Base-by-base conservation (phyloP, 257 asterid species). In the Thymus mandschuricus region DNA sequence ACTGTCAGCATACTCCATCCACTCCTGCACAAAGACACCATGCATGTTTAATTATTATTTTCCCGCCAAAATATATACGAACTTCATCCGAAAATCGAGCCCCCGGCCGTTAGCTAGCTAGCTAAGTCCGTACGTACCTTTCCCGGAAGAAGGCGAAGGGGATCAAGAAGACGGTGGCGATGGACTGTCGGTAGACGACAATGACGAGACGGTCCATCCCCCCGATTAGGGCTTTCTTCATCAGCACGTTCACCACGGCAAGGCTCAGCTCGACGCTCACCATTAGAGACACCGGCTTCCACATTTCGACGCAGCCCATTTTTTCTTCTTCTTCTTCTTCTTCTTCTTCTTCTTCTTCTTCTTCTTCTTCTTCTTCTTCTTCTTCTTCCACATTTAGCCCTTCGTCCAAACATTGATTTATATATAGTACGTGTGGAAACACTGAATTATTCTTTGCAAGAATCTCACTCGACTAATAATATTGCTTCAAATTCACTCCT, bases 71-170 rank as follows among this genome's bases (percentile, higher is more conserved):
- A 15, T 12, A 6, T 2, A 6, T 1, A 12, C 29, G 5, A 58
- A 29, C 35, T n/a, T 28, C 3, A 9, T 9, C 38, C 6, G 2
- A 31, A 8, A 40, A 21, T 4, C 21, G 12, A 45, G 34, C 7
- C 21, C 6, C 6, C 41, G 41, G 4, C 3, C 3, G 4, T 29
- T 11, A 5, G 21, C 21, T 21, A 21, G 21, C 21, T 21, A 21
- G 21, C 6, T 12, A 3, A 12, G 5, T 31, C 8, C 8, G 0
- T 48, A 89, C 96, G 0, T 48, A 89, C 96, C 96, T 86, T 81
- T 90, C 96, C 46, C 50, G 70, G 48, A 80, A 79, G 64, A 64
- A 83, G 52, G 87, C 95, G 58, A 90, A 55, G 5, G 96, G 96
- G 71, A 72, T 69, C 82, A 90, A 83, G 80, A 82, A 68, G 13